Evolutionary conservation across 176 grass and related monocot species (phyloP).

Genomic region (Oryza meridionalis): DNA sequence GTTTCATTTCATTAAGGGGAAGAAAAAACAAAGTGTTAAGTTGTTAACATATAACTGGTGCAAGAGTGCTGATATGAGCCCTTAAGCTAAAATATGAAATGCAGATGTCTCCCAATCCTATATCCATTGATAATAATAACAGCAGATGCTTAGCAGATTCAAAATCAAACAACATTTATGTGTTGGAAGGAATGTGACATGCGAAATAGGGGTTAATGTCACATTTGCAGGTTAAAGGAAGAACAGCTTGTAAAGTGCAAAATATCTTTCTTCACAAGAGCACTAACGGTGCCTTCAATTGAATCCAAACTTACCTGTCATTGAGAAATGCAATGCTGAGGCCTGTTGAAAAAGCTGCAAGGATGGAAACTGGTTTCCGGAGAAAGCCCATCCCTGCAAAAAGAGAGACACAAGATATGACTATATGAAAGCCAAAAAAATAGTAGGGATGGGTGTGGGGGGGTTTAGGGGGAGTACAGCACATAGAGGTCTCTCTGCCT

Average conservation of each 20-base stretch:
- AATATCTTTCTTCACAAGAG: not conserved
- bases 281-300: not conserved
- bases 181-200: not conserved
- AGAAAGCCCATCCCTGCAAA: slow-evolving; percentile 64
- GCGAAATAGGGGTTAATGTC: not conserved
- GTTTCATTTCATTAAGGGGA: too few species aligned
- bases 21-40: too few species aligned
- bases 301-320: slow-evolving; percentile 51
- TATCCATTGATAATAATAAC: too few species aligned
- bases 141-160: not conserved
- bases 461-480: slow-evolving; percentile 1
- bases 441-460: not conserved
- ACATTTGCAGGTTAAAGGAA: slow-evolving; percentile 13
- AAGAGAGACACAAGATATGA: not conserved
- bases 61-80: not conserved
- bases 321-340: slow-evolving; percentile 67
- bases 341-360: slow-evolving; percentile 59
- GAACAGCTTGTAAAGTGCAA: not conserved
- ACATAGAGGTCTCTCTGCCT: slow-evolving; percentile 36
- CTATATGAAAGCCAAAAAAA: not conserved
- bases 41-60: not conserved
- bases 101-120: not conserved
- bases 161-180: not conserved
- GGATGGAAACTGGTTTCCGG: slow-evolving; percentile 61
- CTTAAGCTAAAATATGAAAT: slow-evolving; percentile 6